Base-by-base conservation (phyloP, 768 basidiomycete genomes). In the Mycena leptocephala region DNA sequence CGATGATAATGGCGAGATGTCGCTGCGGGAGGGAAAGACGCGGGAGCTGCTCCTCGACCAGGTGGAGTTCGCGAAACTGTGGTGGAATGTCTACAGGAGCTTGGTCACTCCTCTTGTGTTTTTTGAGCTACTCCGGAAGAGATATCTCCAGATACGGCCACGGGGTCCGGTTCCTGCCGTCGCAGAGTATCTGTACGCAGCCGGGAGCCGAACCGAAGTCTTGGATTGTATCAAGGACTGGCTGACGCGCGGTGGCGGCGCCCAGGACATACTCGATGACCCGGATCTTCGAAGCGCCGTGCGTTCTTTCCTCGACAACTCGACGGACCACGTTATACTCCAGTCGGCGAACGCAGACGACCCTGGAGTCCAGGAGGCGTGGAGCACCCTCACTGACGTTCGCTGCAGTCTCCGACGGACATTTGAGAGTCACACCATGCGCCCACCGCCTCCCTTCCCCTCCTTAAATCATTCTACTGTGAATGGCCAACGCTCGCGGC, bases 1-100 rank as follows among this genome's bases (percentile, higher is more conserved):
- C 0, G 95, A 97, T 77, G 95, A 96, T 80, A 96, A 95, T 78
- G 96, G 96, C 0, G 95, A 96, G 83, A 95, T 94, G 86, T 92
- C 95, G 0, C 83, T 96, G 53, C 86, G 92, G 26, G 94, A 95
- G 77, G 92, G 93, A 2, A 94, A 92, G 85, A 94, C 94, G 0
- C 87, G 95, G 39, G 92, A 95, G 61, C 85, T 96, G 53, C 86
- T 92, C 30, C 90, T 96, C 18, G 95, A 96, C 84, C 90, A 92
- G 56, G 85, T 81, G 2, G 95, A 96, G 80, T 96, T 95, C 84
- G 88, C 92, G 2, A 88, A 87, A 55, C 90, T 95, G 3, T 97
- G 95, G 95, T 97, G 95, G 95, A 93, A 90, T 75, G 91, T 92
- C 24, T 97, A 95, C 81, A 89, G 96, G 51, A 95, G 94, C 79